These are phyloP conservation scores for Saxispiralis lemnorum DNA, from an alignment of 495 filamentous ascomycete species.

Conservation along the genomic window DNA sequence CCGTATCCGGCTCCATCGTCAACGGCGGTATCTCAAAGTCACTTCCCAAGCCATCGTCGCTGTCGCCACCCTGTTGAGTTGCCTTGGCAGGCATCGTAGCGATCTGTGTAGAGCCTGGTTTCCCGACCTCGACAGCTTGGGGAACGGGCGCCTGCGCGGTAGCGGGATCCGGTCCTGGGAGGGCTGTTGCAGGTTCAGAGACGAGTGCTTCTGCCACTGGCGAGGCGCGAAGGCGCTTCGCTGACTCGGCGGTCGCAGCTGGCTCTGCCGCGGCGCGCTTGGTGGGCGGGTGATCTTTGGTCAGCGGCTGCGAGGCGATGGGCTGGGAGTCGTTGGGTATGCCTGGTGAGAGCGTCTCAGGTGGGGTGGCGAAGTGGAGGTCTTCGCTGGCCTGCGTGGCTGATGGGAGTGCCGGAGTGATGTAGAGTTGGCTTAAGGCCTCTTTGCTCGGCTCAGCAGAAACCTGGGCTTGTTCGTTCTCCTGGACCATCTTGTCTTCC, in stretches of 20 bases:
- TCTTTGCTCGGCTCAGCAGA: neutral
- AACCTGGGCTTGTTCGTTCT: neutral
- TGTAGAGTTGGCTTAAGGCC: neutral
- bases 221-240: constrained; percentile 5
- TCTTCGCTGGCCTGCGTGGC: neutral
- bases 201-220: neutral
- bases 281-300: neutral
- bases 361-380: constrained; percentile 3
- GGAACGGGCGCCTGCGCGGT: neutral
- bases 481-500: constrained; percentile 1
- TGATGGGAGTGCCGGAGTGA: neutral
- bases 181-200: neutral
- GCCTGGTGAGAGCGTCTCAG: neutral
- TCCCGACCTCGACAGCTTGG: neutral
- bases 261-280: neutral
- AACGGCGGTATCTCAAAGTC: constrained; percentile 19
- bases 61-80: neutral
- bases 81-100: neutral
- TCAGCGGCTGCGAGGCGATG: no score
- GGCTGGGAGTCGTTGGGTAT: no score
- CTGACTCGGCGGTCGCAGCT: neutral
- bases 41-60: constrained; percentile 2
- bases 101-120: neutral
- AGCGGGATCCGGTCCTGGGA: neutral
- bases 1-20: constrained; percentile 15